Percentiles rank a stretch among this genome's conserved stretches.
These are phyloP conservation scores for Entomortierella beljakovae DNA, from an alignment of 192 early-diverging fungal species.

Conservation along the genomic window DNA sequence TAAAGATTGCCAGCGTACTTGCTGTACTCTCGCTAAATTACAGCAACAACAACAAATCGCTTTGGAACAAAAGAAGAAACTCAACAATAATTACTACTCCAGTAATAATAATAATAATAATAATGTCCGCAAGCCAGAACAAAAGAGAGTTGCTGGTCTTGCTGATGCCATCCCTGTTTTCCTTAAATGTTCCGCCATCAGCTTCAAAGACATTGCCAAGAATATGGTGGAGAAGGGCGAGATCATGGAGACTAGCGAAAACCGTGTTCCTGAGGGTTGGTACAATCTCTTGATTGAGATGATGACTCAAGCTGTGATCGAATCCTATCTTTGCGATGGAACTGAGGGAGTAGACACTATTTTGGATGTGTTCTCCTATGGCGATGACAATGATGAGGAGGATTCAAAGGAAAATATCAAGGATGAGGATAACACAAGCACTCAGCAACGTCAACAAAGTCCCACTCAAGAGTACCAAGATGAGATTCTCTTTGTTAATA, in stretches of 20 bases:
- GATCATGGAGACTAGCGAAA: conserved; percentile 51
- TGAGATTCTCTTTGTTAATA: conserved; percentile 54
- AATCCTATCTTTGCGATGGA: conserved; percentile 64
- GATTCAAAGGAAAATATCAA: conserved; percentile 8
- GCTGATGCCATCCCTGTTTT: conserved; percentile 64
- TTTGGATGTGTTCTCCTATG: conserved; percentile 64
- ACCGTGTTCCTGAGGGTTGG: conserved; percentile 60
- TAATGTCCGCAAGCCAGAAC: conserved; percentile 8
- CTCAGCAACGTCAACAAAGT: conserved; percentile 14
- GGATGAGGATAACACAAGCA: conserved; percentile 2
- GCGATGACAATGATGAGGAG: conserved; percentile 60
- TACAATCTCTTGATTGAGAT: conserved; percentile 66
- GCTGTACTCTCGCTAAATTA: conserved; percentile 44
- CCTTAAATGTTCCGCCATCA: conserved; percentile 60
- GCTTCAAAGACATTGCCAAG: conserved; percentile 50
- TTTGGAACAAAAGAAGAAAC: conserved; percentile 37
- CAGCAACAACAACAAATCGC: conserved; percentile 44
- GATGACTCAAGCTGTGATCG: conserved; percentile 66
- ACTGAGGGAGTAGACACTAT: conserved; percentile 58
- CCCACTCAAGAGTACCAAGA: conserved; percentile 30
- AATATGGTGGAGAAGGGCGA: conserved; percentile 32
- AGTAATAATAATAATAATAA: conserved; percentile 13
- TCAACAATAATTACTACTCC: conserved; percentile 11
- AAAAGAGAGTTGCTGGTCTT: conserved; percentile 50
- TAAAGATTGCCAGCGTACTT: conserved; percentile 55